phyloP scores from a whole-genome alignment of 177 flowering plant species.

The Tripterygium wilfordii region DNA sequence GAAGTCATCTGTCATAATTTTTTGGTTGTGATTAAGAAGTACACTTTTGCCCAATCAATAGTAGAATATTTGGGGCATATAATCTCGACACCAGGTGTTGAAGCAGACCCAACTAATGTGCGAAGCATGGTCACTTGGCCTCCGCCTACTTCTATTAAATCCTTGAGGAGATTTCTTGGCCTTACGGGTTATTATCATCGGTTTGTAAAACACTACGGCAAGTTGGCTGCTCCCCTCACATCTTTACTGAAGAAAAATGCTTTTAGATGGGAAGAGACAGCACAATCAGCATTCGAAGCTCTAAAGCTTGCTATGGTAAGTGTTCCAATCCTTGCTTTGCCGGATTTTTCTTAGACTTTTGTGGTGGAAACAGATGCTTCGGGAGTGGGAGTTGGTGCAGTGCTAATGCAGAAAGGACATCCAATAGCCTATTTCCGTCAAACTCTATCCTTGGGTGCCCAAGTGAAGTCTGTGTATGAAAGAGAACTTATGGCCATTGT shows the following conservation, averaged over 20 bases:
- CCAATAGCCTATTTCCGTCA: background rate
- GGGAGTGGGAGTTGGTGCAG: background rate
- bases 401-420: background rate
- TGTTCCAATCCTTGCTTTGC: background rate
- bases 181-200: background rate
- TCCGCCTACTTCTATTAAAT: background rate
- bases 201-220: background rate
- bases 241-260: background rate
- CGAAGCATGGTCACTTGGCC: too few species aligned
- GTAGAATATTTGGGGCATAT: too few species aligned
- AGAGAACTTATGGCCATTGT: too few species aligned
- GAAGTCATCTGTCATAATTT: too few species aligned
- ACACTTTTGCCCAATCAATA: too few species aligned
- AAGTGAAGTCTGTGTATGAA: too few species aligned
- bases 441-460: too few species aligned
- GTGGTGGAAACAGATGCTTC: background rate
- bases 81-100: too few species aligned
- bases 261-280: background rate
- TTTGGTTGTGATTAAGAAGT: too few species aligned
- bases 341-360: background rate
- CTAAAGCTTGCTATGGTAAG: background rate
- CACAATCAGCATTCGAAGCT: background rate
- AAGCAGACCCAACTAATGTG: too few species aligned
- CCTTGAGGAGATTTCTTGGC: background rate
- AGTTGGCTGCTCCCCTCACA: background rate